Evolutionary conservation across 305 asterid genomes (phyloP).

Genomic region (Ajuga reptans): DNA sequence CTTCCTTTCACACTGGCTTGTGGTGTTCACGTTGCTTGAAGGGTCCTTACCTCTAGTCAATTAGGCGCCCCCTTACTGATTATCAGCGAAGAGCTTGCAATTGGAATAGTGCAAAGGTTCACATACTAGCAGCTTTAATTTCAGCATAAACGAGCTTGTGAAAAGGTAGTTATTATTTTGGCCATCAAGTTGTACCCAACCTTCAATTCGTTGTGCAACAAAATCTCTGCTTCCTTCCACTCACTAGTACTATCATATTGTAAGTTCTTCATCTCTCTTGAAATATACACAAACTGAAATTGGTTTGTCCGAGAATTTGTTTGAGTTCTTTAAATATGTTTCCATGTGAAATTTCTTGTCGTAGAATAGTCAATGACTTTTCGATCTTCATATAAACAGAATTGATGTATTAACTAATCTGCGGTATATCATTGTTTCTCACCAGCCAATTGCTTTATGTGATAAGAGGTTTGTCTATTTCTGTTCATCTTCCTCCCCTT

Average conservation of each 20-base stretch:
- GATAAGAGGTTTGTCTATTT: background rate
- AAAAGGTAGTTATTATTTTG: background rate
- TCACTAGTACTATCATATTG: conserved; percentile 14
- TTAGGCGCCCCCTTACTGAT: too few relatives aligned
- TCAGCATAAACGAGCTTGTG: background rate
- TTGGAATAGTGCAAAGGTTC: too few relatives aligned
- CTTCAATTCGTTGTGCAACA: background rate
- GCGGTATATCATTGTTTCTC: background rate
- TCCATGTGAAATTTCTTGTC: background rate
- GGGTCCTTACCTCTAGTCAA: too few relatives aligned
- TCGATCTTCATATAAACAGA: background rate
- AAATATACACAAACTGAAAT: background rate
- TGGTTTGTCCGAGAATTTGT: background rate
- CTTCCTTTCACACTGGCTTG: too few relatives aligned
- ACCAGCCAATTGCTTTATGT: background rate
- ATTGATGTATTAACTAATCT: background rate
- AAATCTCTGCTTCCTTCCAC: conserved; percentile 6
- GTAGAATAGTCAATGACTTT: background rate
- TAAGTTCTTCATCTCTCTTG: background rate
- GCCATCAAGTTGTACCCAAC: background rate
- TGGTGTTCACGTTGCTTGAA: too few relatives aligned
- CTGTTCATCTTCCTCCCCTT: background rate
- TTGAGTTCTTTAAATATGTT: background rate
- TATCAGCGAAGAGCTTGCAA: too few relatives aligned
- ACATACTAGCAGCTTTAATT: too few relatives aligned